Percentiles rank a stretch among this genome's conserved stretches.
These are phyloP conservation scores for Blastocystis sp. DNA, from an alignment of 352 stramenopile genomes.

Conservation along the genomic window DNA sequence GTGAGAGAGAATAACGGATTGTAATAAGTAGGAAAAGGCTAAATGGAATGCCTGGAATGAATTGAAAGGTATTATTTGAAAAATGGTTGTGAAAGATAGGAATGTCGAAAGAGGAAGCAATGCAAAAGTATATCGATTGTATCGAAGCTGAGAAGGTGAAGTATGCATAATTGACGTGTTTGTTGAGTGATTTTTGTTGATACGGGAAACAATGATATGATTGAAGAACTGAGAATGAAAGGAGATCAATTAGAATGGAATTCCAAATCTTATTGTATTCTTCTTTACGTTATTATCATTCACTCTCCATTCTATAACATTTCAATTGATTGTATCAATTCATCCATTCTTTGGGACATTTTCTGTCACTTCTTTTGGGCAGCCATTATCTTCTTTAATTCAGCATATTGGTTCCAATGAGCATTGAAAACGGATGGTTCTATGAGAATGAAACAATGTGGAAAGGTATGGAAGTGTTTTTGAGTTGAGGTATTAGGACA, in stretches of 20 bases:
- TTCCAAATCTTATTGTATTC: neutral
- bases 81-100: neutral
- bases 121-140: constrained; percentile 77
- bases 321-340: too few relatives aligned
- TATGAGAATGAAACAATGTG: constrained; percentile 86
- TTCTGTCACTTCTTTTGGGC: too few relatives aligned
- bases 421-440: constrained; percentile 79
- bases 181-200: neutral
- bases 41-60: constrained; percentile 79
- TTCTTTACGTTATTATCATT: too few relatives aligned
- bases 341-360: too few relatives aligned
- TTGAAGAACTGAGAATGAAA: neutral
- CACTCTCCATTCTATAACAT: too few relatives aligned
- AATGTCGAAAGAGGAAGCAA: constrained; percentile 75
- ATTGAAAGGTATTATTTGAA: constrained; percentile 70
- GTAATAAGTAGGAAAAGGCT: constrained; percentile 72
- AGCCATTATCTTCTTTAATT: too few relatives aligned
- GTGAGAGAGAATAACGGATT: neutral
- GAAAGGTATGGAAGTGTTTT: constrained; percentile 67
- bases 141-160: constrained; percentile 67
- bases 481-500: constrained; percentile 66
- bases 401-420: constrained; percentile 46
- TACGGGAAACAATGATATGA: neutral
- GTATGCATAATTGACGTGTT: neutral
- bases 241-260: neutral